A percentile compares a stretch with the other conserved stretches of the same genome.
Evolutionary conservation across 2,329 filamentous ascomycete genomes (phyloP).

Genomic region (Microthyrium microscopicum): DNA sequence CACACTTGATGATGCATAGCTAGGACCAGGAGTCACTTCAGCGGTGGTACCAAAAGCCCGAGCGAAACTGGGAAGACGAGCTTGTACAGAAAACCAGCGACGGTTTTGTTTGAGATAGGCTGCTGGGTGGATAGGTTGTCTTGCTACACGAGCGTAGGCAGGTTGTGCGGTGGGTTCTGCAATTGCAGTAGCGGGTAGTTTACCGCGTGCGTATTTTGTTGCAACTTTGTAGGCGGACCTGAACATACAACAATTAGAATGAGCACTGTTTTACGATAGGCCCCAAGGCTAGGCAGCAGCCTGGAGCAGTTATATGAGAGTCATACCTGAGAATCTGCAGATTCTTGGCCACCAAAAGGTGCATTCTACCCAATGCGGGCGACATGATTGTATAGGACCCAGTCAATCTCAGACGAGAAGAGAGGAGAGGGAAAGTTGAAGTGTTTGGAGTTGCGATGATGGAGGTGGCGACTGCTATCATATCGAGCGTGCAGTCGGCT

Average conservation of each 20-base stretch:
- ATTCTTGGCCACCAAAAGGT: conserved; percentile 24
- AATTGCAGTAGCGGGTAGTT: conserved; percentile 22
- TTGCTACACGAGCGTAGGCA: conserved; percentile 38
- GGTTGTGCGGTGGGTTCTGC: conserved; percentile 35
- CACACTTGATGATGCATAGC: conserved; percentile 39
- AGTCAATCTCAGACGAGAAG: no score
- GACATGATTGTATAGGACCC: conserved; percentile 16
- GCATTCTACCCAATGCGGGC: conserved; percentile 21
- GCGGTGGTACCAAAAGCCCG: conserved; percentile 12
- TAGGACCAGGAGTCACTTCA: conserved; percentile 1
- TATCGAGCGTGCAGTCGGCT: no score
- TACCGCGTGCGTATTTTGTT: conserved; percentile 27
- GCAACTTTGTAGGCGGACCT: conserved; percentile 33
- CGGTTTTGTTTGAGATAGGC: conserved; percentile 48
- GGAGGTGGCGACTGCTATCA: no score
- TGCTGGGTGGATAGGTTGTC: conserved; percentile 43
- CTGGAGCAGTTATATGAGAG: background rate
- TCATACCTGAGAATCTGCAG: conserved; percentile 24
- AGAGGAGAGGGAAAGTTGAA: no score
- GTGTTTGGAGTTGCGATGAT: no score
- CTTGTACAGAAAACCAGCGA: conserved; percentile 45
- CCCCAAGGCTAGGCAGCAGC: conserved; percentile 7
- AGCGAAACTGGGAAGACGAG: conserved; percentile 33
- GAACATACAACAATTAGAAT: conserved; percentile 7
- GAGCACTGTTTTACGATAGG: background rate